phyloP scores from a whole-genome alignment of 176 grass and related monocot genomes.

The Dendrocalamus sinicus region DNA sequence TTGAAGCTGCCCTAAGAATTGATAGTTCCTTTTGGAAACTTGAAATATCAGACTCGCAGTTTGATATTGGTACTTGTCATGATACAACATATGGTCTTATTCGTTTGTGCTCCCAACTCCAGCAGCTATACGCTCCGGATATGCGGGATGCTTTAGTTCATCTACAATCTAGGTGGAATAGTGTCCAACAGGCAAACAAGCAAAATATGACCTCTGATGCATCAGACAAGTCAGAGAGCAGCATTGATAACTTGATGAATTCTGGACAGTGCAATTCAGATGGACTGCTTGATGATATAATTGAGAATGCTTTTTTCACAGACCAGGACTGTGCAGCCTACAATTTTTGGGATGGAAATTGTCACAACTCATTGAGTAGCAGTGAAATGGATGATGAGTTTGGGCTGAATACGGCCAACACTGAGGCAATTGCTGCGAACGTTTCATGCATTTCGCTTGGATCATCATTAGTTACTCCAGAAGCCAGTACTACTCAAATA shows the following conservation, averaged over 20 bases:
- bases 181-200: conserved; percentile 60
- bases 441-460: conserved; percentile 30
- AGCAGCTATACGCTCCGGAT: conserved; percentile 90
- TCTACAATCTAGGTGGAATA: conserved; percentile 99
- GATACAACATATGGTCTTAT: conserved; percentile 82
- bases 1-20: conserved; percentile 70
- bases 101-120: conserved; percentile 73
- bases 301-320: conserved; percentile 80
- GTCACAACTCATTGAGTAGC: conserved; percentile 45
- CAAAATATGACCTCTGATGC: conserved; percentile 46
- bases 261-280: conserved; percentile 52
- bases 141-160: conserved; percentile 81
- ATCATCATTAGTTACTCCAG: conserved; percentile 45
- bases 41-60: conserved; percentile 79
- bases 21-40: conserved; percentile 73
- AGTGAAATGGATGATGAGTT: conserved; percentile 58
- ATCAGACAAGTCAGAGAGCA: conserved; percentile 56
- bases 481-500: conserved; percentile 30
- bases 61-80: conserved; percentile 73
- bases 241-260: conserved; percentile 46
- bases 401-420: conserved; percentile 30
- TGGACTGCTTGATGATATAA: conserved; percentile 90
- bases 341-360: conserved; percentile 38
- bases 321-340: conserved; percentile 33
- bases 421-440: conserved; percentile 13